Conservation (phyloP, 2,329 filamentous ascomycete genomes). For the Colletotrichum tabaci region DNA sequence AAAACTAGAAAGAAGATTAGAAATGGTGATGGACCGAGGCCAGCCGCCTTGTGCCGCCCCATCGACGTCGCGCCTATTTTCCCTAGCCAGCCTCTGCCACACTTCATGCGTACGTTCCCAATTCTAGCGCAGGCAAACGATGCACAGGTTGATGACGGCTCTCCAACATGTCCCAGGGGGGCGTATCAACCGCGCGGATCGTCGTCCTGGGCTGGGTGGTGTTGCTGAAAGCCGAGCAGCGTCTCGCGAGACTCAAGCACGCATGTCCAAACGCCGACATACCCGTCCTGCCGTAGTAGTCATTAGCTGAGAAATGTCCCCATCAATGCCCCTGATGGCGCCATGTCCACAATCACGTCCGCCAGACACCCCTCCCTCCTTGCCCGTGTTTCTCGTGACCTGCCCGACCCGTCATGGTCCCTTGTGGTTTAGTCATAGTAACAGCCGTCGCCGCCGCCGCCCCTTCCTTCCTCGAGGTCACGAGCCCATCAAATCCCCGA, state of each 20-base stretch:
- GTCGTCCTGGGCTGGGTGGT: not conserved
- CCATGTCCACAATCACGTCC: slow-evolving; percentile 12
- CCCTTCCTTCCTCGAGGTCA: slow-evolving; percentile 8
- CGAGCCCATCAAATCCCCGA: slow-evolving; percentile 13
- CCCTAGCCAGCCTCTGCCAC: not conserved
- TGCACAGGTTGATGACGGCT: too few species aligned
- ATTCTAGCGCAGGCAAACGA: too few species aligned
- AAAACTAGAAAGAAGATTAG: not conserved
- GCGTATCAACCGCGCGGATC: not conserved
- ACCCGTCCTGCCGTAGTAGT: slow-evolving; percentile 11
- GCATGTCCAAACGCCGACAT: not conserved
- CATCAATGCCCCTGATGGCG: slow-evolving; percentile 15
- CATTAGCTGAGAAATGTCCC: slow-evolving; percentile 19
- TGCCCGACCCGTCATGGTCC: slow-evolving; percentile 17
- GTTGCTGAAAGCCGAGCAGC: not conserved
- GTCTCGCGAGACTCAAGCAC: not conserved
- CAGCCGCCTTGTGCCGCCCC: slow-evolving; percentile 33
- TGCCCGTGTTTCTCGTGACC: slow-evolving; percentile 8
- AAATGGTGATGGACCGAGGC: slow-evolving; percentile 26
- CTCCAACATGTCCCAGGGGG: not conserved
- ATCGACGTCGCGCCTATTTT: slow-evolving; percentile 1
- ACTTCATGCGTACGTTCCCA: not conserved
- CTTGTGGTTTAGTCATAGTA: slow-evolving; percentile 24
- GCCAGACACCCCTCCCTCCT: not conserved
- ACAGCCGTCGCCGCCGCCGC: not conserved